A percentile compares a stretch with the other conserved stretches of the same genome.
These are phyloP conservation scores for Brassica cretica DNA, from an alignment of 345 rosid genomes.

Conservation along the genomic window DNA sequence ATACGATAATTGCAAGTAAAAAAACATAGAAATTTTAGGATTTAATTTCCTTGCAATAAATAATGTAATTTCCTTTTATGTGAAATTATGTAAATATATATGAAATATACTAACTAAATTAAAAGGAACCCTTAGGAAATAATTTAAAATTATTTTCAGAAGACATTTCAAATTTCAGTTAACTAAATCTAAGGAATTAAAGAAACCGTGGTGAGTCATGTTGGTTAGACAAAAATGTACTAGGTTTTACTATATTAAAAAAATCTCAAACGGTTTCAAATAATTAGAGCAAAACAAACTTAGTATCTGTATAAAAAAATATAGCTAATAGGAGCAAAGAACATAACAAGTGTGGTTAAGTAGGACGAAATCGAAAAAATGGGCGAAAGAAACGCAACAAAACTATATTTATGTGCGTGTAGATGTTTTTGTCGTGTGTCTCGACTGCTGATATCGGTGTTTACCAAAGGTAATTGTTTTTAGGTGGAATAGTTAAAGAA, in stretches of 20 bases:
- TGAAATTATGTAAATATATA: no score
- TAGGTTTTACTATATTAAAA: neutral
- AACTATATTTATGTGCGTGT: neutral
- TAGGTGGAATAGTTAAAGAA: no score
- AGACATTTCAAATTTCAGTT: neutral
- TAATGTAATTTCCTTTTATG: neutral
- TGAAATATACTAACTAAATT: no score
- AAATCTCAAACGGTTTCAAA: no score
- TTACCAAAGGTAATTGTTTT: no score
- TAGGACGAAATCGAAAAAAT: neutral
- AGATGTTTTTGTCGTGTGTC: no score
- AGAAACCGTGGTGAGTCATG: neutral
- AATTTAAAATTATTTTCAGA: neutral
- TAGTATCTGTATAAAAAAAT: no score
- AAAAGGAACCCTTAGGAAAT: neutral
- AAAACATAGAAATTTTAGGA: neutral
- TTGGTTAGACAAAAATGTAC: neutral
- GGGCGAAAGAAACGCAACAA: neutral
- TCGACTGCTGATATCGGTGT: no score
- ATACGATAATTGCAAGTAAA: neutral
- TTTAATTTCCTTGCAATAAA: neutral
- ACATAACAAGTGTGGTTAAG: neutral
- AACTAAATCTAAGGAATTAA: neutral
- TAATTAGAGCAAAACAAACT: no score
- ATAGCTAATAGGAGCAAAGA: neutral